phyloP scores from a whole-genome alignment of 768 basidiomycete genomes.

The Chalciporus sphaerocephalus region DNA sequence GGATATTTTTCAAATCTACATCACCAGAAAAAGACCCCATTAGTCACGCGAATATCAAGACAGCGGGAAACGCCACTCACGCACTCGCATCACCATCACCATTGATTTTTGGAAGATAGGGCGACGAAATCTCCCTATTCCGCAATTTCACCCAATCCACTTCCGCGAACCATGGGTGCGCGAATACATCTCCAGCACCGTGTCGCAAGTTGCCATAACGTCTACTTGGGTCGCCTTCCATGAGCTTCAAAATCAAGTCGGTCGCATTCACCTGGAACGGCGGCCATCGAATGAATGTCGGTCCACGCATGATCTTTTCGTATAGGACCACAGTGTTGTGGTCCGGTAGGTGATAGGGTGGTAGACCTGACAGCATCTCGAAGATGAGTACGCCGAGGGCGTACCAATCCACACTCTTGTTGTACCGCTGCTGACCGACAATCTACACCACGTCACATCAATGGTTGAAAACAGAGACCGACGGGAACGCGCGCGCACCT shows the following conservation, averaged over 20 bases:
- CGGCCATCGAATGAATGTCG: conserved; percentile 75
- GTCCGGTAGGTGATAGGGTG: conserved; percentile 89
- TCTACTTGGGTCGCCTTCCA: conserved; percentile 84
- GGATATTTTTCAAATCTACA: conserved; percentile 73
- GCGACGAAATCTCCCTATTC: conserved; percentile 85
- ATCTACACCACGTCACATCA: conserved; percentile 41
- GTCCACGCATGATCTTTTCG: conserved; percentile 82
- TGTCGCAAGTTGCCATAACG: conserved; percentile 87
- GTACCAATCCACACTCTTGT: conserved; percentile 98
- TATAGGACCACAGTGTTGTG: conserved; percentile 84
- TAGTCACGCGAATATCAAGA: not conserved
- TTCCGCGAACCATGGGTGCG: conserved; percentile 91
- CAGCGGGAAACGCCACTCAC: conserved; percentile 42
- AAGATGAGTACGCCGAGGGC: conserved; percentile 95
- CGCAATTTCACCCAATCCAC: conserved; percentile 85
- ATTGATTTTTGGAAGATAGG: conserved; percentile 87
- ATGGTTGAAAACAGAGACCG: conserved; percentile 14
- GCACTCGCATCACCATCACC: conserved; percentile 96
- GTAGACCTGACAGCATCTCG: conserved; percentile 95
- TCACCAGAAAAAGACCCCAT: not conserved
- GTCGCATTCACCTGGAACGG: conserved; percentile 70
- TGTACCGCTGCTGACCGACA: conserved; percentile 80
- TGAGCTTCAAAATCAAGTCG: conserved; percentile 84
- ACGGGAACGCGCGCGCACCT: conserved; percentile 44
- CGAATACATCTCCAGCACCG: conserved; percentile 88